Conservation (phyloP, 345 rosid genomes). For the Cardamine chenopodiifolia region DNA sequence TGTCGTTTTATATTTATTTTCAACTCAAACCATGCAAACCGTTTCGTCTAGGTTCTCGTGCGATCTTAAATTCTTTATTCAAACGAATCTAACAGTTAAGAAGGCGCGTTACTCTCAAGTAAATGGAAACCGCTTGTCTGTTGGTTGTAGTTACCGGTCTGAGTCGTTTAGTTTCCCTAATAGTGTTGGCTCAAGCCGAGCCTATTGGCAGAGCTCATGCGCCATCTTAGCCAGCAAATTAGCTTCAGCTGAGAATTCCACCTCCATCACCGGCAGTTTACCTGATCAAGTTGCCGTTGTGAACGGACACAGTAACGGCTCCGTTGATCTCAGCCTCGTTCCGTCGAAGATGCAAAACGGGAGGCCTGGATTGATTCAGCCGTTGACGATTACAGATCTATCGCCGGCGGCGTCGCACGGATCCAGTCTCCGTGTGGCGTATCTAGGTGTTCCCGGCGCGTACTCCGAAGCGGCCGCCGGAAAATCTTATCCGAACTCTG, state of each 20-base stretch:
- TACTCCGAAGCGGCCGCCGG: slow-evolving; percentile 96
- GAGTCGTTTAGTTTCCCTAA: slow-evolving; percentile 56
- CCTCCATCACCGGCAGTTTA: not conserved
- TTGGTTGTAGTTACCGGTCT: slow-evolving; percentile 49
- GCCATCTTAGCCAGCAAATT: slow-evolving; percentile 79
- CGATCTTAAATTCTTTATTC: slow-evolving; percentile 26
- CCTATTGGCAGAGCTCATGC: slow-evolving; percentile 89
- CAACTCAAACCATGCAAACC: slow-evolving; percentile 49
- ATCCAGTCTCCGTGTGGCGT: slow-evolving; percentile 76
- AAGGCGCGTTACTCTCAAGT: slow-evolving; percentile 24
- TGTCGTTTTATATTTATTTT: slow-evolving; percentile 3
- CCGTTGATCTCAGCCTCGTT: slow-evolving; percentile 59
- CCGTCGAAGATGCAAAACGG: slow-evolving; percentile 47
- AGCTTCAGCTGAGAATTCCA: slow-evolving; percentile 51
- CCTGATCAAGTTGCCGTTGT: slow-evolving; percentile 55
- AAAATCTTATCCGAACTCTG: slow-evolving; percentile 87
- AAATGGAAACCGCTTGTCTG: slow-evolving; percentile 19
- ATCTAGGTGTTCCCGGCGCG: slow-evolving; percentile 94
- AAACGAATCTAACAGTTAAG: slow-evolving; percentile 31
- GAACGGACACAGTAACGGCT: slow-evolving; percentile 57
- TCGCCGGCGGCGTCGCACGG: slow-evolving; percentile 92
- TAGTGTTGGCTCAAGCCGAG: slow-evolving; percentile 55
- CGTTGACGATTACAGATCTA: slow-evolving; percentile 75
- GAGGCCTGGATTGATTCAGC: slow-evolving; percentile 48
- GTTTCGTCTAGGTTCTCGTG: slow-evolving; percentile 43